These are phyloP conservation scores for Hypoxylon sp. DNA, from an alignment of 2,329 filamentous ascomycete genomes.

Conservation along the genomic window DNA sequence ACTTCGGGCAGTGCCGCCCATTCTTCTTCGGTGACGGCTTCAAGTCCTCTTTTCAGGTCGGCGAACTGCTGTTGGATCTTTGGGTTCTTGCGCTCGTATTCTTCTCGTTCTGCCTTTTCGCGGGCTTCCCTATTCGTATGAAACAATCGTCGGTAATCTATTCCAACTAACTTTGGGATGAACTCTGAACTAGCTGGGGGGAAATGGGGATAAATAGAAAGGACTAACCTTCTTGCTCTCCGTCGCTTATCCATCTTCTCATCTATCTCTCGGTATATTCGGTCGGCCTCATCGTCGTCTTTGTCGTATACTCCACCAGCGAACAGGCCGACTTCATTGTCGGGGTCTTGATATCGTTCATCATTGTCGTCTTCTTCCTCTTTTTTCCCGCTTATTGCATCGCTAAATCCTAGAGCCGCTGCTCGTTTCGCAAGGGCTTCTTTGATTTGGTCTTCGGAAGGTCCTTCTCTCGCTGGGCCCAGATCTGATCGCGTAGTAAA, in stretches of 20 bases:
- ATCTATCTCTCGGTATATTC: constrained; percentile 95
- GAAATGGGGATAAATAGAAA: constrained; percentile 48
- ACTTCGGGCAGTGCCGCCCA: constrained; percentile 97
- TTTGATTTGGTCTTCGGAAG: constrained; percentile 98
- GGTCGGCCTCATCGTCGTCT: constrained; percentile 97
- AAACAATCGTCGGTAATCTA: constrained; percentile 81
- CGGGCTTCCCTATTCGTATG: constrained; percentile 87
- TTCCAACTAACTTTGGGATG: constrained; percentile 72
- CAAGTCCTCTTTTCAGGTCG: constrained; percentile 91
- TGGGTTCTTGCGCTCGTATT: constrained; percentile 97
- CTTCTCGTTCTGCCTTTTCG: constrained; percentile 90
- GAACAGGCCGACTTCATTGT: constrained; percentile 96
- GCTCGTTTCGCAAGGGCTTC: constrained; percentile 96
- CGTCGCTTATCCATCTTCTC: constrained; percentile 96
- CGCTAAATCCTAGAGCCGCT: constrained; percentile 80
- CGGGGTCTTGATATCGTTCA: constrained; percentile 92
- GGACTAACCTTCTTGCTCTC: constrained; percentile 86
- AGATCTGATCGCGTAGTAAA: constrained; percentile 98
- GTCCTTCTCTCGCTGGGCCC: constrained; percentile 93
- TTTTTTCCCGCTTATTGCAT: constrained; percentile 73
- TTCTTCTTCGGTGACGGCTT: constrained; percentile 91
- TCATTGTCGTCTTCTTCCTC: constrained; percentile 81
- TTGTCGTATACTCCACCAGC: constrained; percentile 96
- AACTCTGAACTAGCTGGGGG: constrained; percentile 76
- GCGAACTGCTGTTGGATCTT: constrained; percentile 99